A percentile compares a stretch with the other conserved stretches of the same genome.
phyloP scores from a whole-genome alignment of 176 grass and related monocot genomes.

The Hsuehochloa calcarea region DNA sequence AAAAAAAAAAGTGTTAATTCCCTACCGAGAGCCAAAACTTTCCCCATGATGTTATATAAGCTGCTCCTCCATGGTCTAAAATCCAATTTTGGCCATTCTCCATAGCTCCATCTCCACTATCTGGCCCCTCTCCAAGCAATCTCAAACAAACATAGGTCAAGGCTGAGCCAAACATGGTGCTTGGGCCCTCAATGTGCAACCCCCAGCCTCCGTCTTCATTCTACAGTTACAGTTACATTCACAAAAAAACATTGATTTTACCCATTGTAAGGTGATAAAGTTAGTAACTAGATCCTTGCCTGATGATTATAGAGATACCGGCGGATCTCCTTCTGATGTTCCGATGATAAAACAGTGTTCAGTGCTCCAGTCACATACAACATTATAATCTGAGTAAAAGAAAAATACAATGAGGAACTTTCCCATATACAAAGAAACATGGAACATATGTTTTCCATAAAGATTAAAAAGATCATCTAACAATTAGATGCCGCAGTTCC shows the following conservation, averaged over 20 bases:
- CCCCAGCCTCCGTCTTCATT: constrained; percentile 96
- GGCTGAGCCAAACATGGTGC: constrained; percentile 93
- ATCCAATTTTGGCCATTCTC: constrained; percentile 85
- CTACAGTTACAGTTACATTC: constrained; percentile 41
- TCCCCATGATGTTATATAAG: constrained; percentile 89
- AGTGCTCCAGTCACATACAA: constrained; percentile 66
- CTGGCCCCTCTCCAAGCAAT: constrained; percentile 75
- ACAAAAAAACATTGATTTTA: constrained; percentile 17
- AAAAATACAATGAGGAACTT: constrained; percentile 20
- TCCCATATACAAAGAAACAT: not conserved
- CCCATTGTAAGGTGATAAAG: not conserved
- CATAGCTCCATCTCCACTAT: constrained; percentile 76
- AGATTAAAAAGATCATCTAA: not conserved
- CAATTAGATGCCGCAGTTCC: not conserved
- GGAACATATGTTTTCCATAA: not conserved
- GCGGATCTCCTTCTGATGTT: constrained; percentile 76
- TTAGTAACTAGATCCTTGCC: constrained; percentile 39
- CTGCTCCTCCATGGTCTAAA: constrained; percentile 81
- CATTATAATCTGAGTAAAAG: constrained; percentile 61
- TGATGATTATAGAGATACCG: constrained; percentile 96
- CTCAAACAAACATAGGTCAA: constrained; percentile 84
- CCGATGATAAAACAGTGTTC: constrained; percentile 60
- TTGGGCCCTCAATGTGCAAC: constrained; percentile 84
- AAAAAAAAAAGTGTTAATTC: not conserved
- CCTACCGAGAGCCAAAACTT: constrained; percentile 92